phyloP scores from a whole-genome alignment of 352 stramenopile species.

The Pythium dissimile region DNA sequence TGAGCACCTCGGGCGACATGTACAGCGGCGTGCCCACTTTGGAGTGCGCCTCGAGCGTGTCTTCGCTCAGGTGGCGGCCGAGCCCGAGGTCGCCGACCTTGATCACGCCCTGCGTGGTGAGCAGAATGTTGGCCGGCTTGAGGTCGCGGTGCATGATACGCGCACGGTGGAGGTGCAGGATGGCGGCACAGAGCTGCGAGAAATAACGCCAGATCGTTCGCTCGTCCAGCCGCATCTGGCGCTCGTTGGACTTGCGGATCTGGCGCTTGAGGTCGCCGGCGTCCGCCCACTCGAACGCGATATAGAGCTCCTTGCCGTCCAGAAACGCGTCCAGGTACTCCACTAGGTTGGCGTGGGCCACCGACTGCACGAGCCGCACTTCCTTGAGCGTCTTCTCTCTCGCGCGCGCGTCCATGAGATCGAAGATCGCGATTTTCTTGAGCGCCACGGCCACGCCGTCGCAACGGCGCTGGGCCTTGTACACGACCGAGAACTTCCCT shows the following conservation, averaged over 20 bases:
- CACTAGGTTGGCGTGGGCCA: conserved; percentile 90
- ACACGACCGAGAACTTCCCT: conserved; percentile 93
- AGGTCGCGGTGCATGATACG: conserved; percentile 94
- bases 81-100: conserved; percentile 88
- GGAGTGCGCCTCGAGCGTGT: conserved; percentile 80
- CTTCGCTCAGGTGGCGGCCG: conserved; percentile 71
- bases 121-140: conserved; percentile 94
- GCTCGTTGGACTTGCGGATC: conserved; percentile 89
- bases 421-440: conserved; percentile 93
- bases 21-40: conserved; percentile 95
- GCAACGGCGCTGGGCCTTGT: conserved; percentile 67
- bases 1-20: conserved; percentile 93
- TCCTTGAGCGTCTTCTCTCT: conserved; percentile 91
- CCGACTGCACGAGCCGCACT: conserved; percentile 86
- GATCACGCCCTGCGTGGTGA: conserved; percentile 86
- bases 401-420: conserved; percentile 87
- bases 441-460: conserved; percentile 84
- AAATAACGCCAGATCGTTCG: conserved; percentile 94
- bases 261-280: conserved; percentile 93
- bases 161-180: conserved; percentile 85
- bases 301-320: conserved; percentile 88
- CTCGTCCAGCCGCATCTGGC: conserved; percentile 85
- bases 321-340: conserved; percentile 92
- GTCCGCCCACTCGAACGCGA: conserved; percentile 93
- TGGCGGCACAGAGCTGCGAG: conserved; percentile 79